Evolutionary conservation across 2,329 filamentous ascomycete genomes (phyloP), one percentile per base, ranked within the genome.

Genomic region (Fusarium humuli): DNA sequence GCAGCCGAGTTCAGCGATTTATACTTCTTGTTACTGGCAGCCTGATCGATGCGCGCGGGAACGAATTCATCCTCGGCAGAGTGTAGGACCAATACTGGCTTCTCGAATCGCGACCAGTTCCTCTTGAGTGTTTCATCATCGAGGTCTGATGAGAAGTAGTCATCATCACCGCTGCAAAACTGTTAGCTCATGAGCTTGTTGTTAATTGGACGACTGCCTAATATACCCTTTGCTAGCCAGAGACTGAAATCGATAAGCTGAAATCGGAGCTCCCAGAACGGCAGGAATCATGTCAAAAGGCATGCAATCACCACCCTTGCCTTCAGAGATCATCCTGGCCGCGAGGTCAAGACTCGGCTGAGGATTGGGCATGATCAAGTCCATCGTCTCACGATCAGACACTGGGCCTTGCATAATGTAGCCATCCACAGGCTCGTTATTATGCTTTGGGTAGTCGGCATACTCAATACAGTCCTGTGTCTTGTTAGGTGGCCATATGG

Each of bases 71-170:
- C 92, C 45, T 84, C 79, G 8, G 83, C 90, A 3, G 90, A 90
- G 62, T 89, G 88, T 32, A 94, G 76, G 20, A 92, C 87, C 69
- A 92, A 80, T 1, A 93, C 79, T 2, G 88, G 87, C 55, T 87
- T 84, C 45, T 82, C 81, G 58, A 93, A 82, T 52, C 81, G 81
- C 6, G 89, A 86, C 86, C 95, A 97, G n/a, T 90, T 91, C 16
- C 77, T 77, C 25, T 79, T 75, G 9, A 94, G 81, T 20, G 84
- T 82, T 32, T 87, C 83, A 32, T 85, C 81, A 1, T 82, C 79
- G n/a, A 96, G 81, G 76, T 96, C 92, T 5, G 89, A 90, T n/a
- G 92, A 94, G 81, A 97, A 97, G 76, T 92, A 93, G 77, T 97
- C 94, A 77, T 98, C 94, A 62, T 92, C 91, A 12, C 91, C 92